Base-by-base conservation (phyloP, 192 early-diverging fungal species). In the Backusella circina region DNA sequence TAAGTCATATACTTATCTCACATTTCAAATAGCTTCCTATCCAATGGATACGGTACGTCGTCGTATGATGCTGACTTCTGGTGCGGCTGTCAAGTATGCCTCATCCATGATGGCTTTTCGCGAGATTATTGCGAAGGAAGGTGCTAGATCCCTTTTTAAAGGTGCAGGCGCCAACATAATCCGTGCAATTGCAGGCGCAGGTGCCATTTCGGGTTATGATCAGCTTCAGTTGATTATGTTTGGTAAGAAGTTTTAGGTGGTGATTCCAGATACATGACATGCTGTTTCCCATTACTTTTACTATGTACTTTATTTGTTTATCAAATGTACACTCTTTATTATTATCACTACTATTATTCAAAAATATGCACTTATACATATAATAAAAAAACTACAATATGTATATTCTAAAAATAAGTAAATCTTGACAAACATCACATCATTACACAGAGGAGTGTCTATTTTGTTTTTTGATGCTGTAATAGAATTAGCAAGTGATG, bases 101-200 rank as follows among this genome's bases (percentile, higher is more conserved):
- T 89, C 90, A 51, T 91, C 98, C 65, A 67, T 91, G 74, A 91
- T 96, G 89, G 93, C 92, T 86, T 93, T 95, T 86, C 80, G 81
- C 84, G 91, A 97, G 90, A 95, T 99, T 82, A 85, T 96, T 88
- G 84, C 75, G 72, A 92, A 96, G 84, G 96, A 97, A 84, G 98
- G 98, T 82, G 70, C 87, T 83, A 92, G 89, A 88, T 93, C 96
- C 81, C 89, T 99, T 85, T 99, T 97, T 96, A 97, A 98, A 89
- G 98, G 98, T 89, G 96, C 95, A 84, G 93, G 95, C 91, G 96
- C 98, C 83, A 98, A 99, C 92, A 95, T 98, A 80, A 93, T 99
- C 87, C 94, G 98, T 87, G 97, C 92, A 86, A 93, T 95, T 79
- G 98, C 93, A 87, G 98, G 94, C 91, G 96, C 98, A 76, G 90